These are phyloP conservation scores for Yarrowia divulgata DNA, from an alignment of 805 yeast species.

Conservation along the genomic window DNA sequence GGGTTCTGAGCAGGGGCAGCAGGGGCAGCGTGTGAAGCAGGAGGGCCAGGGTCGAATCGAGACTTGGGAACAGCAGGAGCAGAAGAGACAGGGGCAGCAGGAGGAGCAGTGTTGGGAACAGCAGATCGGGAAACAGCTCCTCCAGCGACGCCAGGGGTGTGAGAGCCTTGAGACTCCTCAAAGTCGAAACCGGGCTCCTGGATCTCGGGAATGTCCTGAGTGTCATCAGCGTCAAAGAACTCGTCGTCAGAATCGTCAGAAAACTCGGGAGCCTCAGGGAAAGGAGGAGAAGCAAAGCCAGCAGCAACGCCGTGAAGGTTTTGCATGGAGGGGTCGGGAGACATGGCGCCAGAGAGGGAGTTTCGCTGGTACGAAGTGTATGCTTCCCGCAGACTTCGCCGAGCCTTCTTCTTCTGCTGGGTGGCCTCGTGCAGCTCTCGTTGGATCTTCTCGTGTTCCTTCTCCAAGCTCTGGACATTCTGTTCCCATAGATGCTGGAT, in stretches of 20 bases:
- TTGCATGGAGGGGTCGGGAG: slow-evolving; percentile 22
- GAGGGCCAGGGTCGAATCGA: slow-evolving; percentile 26
- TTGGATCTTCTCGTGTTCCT: slow-evolving; percentile 53
- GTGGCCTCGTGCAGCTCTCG: slow-evolving; percentile 50
- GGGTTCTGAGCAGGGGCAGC: slow-evolving; percentile 1
- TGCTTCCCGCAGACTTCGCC: slow-evolving; percentile 44
- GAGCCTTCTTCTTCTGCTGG: slow-evolving; percentile 48
- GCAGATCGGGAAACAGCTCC: slow-evolving; percentile 20
- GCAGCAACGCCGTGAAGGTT: slow-evolving; percentile 35
- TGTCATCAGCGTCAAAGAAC: slow-evolving; percentile 51
- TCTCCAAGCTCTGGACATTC: slow-evolving; percentile 53
- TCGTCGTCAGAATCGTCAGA: slow-evolving; percentile 51
- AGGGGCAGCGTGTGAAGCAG: background rate
- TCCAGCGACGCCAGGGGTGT: background rate
- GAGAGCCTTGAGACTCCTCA: background rate
- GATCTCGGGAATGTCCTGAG: slow-evolving; percentile 28
- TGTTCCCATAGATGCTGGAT: slow-evolving; percentile 54
- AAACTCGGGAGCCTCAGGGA: slow-evolving; percentile 46
- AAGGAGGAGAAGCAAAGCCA: slow-evolving; percentile 46
- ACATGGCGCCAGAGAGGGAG: slow-evolving; percentile 41
- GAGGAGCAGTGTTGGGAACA: slow-evolving; percentile 10
- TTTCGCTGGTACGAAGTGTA: slow-evolving; percentile 27
- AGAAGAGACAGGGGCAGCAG: background rate
- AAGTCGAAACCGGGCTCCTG: slow-evolving; percentile 30
- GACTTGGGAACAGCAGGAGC: slow-evolving; percentile 24